Conservation (phyloP, 495 filamentous ascomycete species). For the Neurospora africana region DNA sequence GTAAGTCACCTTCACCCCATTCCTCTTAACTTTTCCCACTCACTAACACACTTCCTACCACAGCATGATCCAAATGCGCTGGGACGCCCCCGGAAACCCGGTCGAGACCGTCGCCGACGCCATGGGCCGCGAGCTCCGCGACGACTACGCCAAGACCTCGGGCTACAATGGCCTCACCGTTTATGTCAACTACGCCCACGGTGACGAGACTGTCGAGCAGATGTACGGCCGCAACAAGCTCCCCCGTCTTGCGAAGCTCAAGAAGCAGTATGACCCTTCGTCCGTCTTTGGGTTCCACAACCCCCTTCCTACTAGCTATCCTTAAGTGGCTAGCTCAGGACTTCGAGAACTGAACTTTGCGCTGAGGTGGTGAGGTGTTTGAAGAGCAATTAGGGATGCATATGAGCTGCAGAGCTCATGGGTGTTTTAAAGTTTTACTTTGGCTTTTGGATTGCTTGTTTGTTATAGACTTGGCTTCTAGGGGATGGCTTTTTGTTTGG, state of each 20-base stretch:
- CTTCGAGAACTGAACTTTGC: neutral
- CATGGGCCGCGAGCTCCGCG: neutral
- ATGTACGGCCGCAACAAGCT: slow-evolving; percentile 20
- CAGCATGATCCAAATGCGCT: neutral
- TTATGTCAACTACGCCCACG: slow-evolving; percentile 28
- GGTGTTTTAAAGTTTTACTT: neutral
- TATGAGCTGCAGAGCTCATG: neutral
- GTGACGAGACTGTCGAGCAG: slow-evolving; percentile 24
- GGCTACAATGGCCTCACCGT: slow-evolving; percentile 17
- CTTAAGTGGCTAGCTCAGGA: neutral
- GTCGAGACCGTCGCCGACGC: neutral
- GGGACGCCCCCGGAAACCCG: neutral
- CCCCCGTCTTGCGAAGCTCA: slow-evolving; percentile 14
- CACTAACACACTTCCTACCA: neutral
- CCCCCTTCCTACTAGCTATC: slow-evolving; percentile 4
- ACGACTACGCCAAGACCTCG: neutral
- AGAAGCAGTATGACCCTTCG: slow-evolving; percentile 22
- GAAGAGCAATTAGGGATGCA: neutral
- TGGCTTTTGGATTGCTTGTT: neutral
- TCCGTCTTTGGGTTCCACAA: slow-evolving; percentile 15
- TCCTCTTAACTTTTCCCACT: neutral
- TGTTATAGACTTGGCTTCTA: neutral
- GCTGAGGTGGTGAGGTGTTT: neutral
- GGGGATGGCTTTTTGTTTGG: neutral
- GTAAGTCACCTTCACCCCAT: neutral